A percentile compares a stretch with the other conserved stretches of the same genome.
phyloP scores from a whole-genome alignment of 768 basidiomycete species.

The Podaxis mareebaensis region DNA sequence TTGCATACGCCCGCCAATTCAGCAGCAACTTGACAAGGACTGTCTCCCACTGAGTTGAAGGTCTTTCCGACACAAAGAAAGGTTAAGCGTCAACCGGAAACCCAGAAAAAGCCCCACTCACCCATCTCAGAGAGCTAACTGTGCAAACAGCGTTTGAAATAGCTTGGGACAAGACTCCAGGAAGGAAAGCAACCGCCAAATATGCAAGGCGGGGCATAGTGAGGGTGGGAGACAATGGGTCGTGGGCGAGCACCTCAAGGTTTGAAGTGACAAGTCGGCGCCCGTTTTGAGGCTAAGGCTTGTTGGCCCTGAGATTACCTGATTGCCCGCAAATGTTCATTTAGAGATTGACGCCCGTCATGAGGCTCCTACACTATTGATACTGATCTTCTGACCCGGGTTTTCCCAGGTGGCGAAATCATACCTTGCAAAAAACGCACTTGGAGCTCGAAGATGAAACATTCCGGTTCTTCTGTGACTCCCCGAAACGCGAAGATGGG shows the following conservation, averaged over 20 bases:
- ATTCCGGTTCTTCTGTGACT: neutral
- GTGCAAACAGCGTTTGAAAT: neutral
- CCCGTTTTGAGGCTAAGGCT: constrained; percentile 2
- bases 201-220: constrained; percentile 8
- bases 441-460: neutral
- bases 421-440: neutral
- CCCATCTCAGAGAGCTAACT: neutral
- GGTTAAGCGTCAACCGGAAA: neutral
- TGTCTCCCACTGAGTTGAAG: constrained; percentile 38
- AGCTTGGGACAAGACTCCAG: constrained; percentile 1
- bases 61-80: constrained; percentile 27
- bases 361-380: neutral
- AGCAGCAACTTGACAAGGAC: constrained; percentile 46
- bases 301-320: constrained; percentile 13
- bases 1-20: constrained; percentile 42
- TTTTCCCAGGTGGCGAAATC: neutral
- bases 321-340: constrained; percentile 10
- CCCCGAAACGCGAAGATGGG: neutral
- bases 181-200: constrained; percentile 6
- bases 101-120: neutral
- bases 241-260: neutral
- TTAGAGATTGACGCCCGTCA: neutral
- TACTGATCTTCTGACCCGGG: neutral
- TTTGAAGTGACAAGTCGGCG: neutral
- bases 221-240: neutral